Evolutionary conservation across 192 early-diverging fungal genomes (phyloP).

Genomic region (Gamsiella multidivaricata): DNA sequence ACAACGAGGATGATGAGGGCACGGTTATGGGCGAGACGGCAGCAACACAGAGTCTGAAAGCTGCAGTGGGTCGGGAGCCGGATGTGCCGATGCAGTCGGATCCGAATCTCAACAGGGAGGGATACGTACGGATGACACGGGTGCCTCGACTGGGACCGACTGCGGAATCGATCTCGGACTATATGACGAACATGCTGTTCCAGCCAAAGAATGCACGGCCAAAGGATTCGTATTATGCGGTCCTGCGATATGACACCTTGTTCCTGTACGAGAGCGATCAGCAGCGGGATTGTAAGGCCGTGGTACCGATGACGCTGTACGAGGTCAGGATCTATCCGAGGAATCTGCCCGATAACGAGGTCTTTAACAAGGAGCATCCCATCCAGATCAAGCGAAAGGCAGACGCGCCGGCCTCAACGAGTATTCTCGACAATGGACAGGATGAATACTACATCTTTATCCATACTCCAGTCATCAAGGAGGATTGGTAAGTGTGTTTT

Average conservation of each 20-base stretch:
- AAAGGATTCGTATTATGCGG: slow-evolving; percentile 73
- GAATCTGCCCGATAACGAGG: slow-evolving; percentile 69
- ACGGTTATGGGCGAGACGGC: background rate
- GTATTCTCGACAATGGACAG: slow-evolving; percentile 34
- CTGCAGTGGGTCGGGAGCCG: slow-evolving; percentile 11
- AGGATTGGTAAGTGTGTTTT: slow-evolving; percentile 82
- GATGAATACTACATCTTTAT: slow-evolving; percentile 70
- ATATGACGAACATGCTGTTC: slow-evolving; percentile 51
- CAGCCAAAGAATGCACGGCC: slow-evolving; percentile 51
- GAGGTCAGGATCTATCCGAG: slow-evolving; percentile 66
- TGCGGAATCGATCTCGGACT: slow-evolving; percentile 48
- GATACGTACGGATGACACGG: slow-evolving; percentile 50
- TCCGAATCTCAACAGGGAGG: slow-evolving; percentile 47
- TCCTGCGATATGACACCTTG: slow-evolving; percentile 79
- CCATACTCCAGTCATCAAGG: slow-evolving; percentile 79
- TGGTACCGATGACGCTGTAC: slow-evolving; percentile 75
- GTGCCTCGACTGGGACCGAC: slow-evolving; percentile 44
- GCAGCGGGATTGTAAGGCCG: slow-evolving; percentile 75
- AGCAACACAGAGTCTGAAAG: background rate
- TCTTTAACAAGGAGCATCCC: slow-evolving; percentile 67
- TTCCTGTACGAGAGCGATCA: slow-evolving; percentile 84
- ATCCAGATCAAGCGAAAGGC: slow-evolving; percentile 57
- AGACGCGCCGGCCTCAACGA: slow-evolving; percentile 21
- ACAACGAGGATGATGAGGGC: slow-evolving; percentile 6
- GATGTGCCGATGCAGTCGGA: slow-evolving; percentile 45